Conservation (phyloP, 371 early-diverging fungal genomes). For the Cladochytrium tenue region DNA sequence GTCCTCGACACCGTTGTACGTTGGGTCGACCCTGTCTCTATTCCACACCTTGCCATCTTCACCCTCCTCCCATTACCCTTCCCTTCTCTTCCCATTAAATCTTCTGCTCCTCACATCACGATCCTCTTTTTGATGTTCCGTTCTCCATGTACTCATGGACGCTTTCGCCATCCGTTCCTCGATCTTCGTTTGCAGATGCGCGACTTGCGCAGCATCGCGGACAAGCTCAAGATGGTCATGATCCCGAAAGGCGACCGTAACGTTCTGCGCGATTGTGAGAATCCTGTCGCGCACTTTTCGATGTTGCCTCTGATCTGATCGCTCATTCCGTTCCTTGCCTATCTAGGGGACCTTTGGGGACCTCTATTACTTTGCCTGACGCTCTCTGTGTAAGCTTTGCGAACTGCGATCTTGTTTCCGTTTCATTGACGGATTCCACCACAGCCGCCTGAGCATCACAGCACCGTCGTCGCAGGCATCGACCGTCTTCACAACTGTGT, state of each 20-base stretch:
- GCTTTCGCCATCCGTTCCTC: neutral
- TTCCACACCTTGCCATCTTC: neutral
- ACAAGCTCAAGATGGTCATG: constrained; percentile 73
- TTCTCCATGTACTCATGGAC: neutral
- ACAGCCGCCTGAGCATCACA: constrained; percentile 54
- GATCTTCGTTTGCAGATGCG: constrained; percentile 59
- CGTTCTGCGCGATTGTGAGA: constrained; percentile 77
- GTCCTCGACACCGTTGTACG: constrained; percentile 79
- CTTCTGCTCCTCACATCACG: too few species aligned
- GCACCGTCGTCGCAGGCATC: constrained; percentile 69
- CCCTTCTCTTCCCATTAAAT: too few species aligned
- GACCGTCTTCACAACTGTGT: constrained; percentile 84
- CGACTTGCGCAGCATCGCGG: constrained; percentile 72
- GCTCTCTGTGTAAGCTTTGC: constrained; percentile 70
- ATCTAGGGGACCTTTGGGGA: constrained; percentile 92
- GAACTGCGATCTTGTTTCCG: neutral
- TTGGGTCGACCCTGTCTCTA: constrained; percentile 1
- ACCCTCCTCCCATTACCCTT: neutral
- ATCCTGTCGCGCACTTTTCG: constrained; percentile 15
- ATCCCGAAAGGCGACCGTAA: constrained; percentile 63
- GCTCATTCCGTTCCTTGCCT: constrained; percentile 4
- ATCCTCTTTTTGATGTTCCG: neutral
- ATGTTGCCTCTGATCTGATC: constrained; percentile 29
- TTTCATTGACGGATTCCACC: constrained; percentile 8
- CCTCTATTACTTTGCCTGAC: constrained; percentile 86